Conservation (phyloP, 2,329 filamentous ascomycete species). For the Fusarium fujikuroi region DNA sequence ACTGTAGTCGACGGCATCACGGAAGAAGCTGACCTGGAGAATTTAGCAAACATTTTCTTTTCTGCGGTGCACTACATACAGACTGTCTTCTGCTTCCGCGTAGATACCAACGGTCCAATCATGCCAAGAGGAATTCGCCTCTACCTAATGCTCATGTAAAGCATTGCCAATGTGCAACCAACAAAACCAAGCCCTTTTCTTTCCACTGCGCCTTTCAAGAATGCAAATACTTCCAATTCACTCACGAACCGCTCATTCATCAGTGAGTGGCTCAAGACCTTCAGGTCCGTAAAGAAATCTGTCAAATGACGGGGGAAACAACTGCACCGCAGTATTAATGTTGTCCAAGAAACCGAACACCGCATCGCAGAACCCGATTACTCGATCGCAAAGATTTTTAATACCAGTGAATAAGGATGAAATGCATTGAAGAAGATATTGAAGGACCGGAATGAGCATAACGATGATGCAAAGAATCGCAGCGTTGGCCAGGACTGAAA, state of each 20-base stretch:
- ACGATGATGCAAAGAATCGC: background rate
- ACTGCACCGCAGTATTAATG: background rate
- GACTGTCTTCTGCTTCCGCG: background rate
- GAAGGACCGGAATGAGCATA: background rate
- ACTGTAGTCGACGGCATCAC: rapidly evolving
- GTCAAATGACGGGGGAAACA: background rate
- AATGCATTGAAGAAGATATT: background rate
- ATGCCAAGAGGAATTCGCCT: too few species aligned
- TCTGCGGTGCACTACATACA: background rate
- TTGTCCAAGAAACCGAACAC: background rate
- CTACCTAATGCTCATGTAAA: rapidly evolving
- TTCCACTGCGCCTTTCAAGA: rapidly evolving
- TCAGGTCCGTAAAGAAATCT: background rate
- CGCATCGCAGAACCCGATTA: rapidly evolving
- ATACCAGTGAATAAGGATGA: rapidly evolving
- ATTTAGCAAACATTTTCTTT: rapidly evolving
- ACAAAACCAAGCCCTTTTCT: rapidly evolving
- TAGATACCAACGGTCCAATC: rapidly evolving
- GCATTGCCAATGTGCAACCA: rapidly evolving
- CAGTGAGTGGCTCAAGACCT: background rate
- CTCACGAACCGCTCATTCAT: too few species aligned
- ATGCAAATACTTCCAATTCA: rapidly evolving
- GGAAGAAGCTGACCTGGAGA: rapidly evolving
- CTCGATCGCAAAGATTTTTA: background rate
- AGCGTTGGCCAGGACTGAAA: background rate